phyloP scores from a whole-genome alignment of 371 early-diverging fungal genomes.

The Apophysomyces variabilis region DNA sequence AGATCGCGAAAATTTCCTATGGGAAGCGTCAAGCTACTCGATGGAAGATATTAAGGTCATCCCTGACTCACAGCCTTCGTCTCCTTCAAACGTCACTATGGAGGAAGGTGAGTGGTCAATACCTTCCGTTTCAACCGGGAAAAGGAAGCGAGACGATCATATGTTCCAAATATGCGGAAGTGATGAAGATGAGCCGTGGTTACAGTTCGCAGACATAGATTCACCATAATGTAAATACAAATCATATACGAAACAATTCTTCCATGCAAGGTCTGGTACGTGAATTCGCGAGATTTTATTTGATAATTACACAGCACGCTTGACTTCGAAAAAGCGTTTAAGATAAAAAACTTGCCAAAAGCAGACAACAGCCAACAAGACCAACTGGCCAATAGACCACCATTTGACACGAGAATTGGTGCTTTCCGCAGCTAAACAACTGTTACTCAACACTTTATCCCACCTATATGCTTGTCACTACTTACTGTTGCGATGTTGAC shows the following conservation, averaged over 20 bases:
- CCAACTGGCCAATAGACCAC: constrained; percentile 76
- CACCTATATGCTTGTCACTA: background rate
- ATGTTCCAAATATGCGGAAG: background rate
- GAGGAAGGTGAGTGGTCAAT: constrained; percentile 6
- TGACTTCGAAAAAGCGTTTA: constrained; percentile 79
- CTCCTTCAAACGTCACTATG: background rate
- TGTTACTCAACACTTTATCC: background rate
- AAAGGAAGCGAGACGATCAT: background rate
- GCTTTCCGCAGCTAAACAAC: constrained; percentile 69
- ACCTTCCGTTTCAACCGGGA: background rate
- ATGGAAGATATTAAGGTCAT: background rate
- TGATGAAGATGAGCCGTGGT: background rate
- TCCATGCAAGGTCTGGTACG: too few relatives aligned
- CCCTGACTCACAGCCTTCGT: constrained; percentile 1
- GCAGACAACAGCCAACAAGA: constrained; percentile 67
- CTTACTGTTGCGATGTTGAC: constrained; percentile 74
- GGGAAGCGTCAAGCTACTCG: background rate
- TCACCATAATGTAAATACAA: background rate
- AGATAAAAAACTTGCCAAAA: constrained; percentile 76
- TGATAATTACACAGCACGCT: constrained; percentile 64
- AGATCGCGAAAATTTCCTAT: background rate
- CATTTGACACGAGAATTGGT: constrained; percentile 79
- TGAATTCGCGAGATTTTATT: background rate
- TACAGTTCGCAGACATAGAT: constrained; percentile 2
- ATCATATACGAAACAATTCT: background rate